Evolutionary conservation across 2,329 filamentous ascomycete species (phyloP), one percentile per base, ranked within the genome.

Genomic region (Orbilia ellipsospora): DNA sequence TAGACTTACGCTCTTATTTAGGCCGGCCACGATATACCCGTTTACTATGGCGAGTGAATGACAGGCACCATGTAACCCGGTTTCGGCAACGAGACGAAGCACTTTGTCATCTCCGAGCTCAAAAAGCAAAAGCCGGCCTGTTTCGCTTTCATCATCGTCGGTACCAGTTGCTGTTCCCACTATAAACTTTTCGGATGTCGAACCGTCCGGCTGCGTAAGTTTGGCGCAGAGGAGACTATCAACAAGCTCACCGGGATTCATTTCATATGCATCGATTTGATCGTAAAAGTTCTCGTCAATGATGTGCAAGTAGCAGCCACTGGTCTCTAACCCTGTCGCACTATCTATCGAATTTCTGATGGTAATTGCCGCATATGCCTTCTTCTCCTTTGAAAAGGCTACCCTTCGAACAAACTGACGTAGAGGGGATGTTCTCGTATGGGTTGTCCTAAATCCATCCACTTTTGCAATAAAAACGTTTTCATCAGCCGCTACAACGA

Each of bases 241-340:
- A 2, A 97, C 88, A 54, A 98, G 84, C 82, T 99, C 95, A 13
- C 87, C 85, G 51, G 85, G 82, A 36, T 87, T 84, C 7, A 98
- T 83, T 5, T 86, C 81, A 77, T 92, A 90, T 0, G 89, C 88
- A 78, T 91, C 92, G 0, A 97, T 85, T 61, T 90, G 87, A 74
- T 91, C 89, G 82, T 98, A 97, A 16, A 92, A 85, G 40, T 97
- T 89, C 80, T 98, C 95, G 79, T 99, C 94, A 0, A 96, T 93
- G 0, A 99, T 87, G 79, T 90, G 90, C 80, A 99, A 92, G n/a
- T 90, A 89, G 79, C 92, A 94, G 8, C 88, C 87, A 12, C 97
- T 86, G 2, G 90, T 83, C 82, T 99, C 95, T 77, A 89, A 89
- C 13, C 91, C 78, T 2, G 77, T 77, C 4, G 55, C 52, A n/a